Base-by-base conservation (phyloP, 305 asterid genomes). In the Solanum hybrid region DNA sequence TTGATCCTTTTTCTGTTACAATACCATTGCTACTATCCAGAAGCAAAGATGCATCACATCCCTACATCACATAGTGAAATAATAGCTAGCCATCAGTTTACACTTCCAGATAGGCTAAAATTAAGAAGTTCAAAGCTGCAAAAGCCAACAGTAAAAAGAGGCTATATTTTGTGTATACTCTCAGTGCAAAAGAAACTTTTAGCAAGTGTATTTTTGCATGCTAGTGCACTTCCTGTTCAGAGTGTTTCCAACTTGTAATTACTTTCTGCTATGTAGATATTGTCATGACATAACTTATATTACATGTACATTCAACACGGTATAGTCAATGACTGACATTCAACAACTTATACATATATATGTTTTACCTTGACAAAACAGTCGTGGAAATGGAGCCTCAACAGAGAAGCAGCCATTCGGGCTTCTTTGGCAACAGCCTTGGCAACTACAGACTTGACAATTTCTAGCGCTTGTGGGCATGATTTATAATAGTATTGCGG, bases 371-470 rank as follows among this genome's bases (percentile, higher is more conserved):
- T 90, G 88, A 96, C 99, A 91, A 97, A 96, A 92, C 99, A 97
- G 87, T 97, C 99, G 60, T 97, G 99, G 89, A 97, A 97, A 89
- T 96, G 98, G 72, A 97, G 98, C 93, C 99, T 92, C 78, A 96
- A 76, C 88, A 97, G 94, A 12, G 99, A 97, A 90, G 99, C 98
- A 78, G 98, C 99, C 98, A 97, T 96, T 32, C 99, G 97, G n/a
- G 98, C 92, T 84, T 97, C 98, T 91, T 79, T 93, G 15, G 96
- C 94, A 14, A 97, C 98, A 4, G 98, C 98, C 88, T 95, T 94
- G 1, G 96, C 94, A 38, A 97, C 97, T 40, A 96, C 80, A 19
- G 97, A 95, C 88, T 90, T 91, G 0, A 97, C 95, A 32, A 97
- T 95, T 31, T 93, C 91, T 27, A 64, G 93, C 1, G 98, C 98